Percentiles rank a stretch among this genome's conserved stretches.
These are phyloP conservation scores for Ascochyta viciae-villosae DNA, from an alignment of 2,329 filamentous ascomycete genomes.

Conservation along the genomic window DNA sequence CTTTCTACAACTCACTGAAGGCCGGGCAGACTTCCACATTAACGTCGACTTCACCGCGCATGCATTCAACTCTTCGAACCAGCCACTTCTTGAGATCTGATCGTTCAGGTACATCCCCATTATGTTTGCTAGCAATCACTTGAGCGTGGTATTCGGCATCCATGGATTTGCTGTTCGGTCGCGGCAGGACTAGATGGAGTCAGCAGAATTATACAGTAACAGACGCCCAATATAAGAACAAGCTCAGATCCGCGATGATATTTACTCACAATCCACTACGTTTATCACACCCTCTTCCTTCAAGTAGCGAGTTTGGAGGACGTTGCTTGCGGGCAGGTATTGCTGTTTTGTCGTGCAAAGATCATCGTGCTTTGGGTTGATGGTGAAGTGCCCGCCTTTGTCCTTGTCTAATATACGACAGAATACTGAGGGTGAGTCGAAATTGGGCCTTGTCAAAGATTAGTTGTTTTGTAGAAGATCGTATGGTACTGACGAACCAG, in stretches of 20 bases:
- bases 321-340: constrained; percentile 77
- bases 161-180: constrained; percentile 64
- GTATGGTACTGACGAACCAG: constrained; percentile 59
- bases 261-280: constrained; percentile 64
- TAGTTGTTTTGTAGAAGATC: constrained; percentile 2
- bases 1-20: constrained; percentile 30
- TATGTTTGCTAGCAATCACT: constrained; percentile 34
- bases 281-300: constrained; percentile 77
- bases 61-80: constrained; percentile 74
- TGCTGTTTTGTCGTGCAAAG: constrained; percentile 76
- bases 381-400: constrained; percentile 76
- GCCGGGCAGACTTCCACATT: constrained; percentile 73
- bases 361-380: constrained; percentile 57
- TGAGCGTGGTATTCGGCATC: constrained; percentile 51
- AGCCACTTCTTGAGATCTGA: constrained; percentile 70
- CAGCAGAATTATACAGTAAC: no score
- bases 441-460: constrained; percentile 67
- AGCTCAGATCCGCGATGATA: neutral
- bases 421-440: constrained; percentile 79
- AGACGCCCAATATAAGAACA: neutral
- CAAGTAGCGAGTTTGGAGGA: constrained; percentile 79
- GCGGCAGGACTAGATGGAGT: constrained; percentile 63
- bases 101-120: constrained; percentile 34
- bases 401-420: constrained; percentile 76
- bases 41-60: constrained; percentile 70